Conservation (phyloP, 2,329 filamentous ascomycete species). For the Hortaea werneckii region DNA sequence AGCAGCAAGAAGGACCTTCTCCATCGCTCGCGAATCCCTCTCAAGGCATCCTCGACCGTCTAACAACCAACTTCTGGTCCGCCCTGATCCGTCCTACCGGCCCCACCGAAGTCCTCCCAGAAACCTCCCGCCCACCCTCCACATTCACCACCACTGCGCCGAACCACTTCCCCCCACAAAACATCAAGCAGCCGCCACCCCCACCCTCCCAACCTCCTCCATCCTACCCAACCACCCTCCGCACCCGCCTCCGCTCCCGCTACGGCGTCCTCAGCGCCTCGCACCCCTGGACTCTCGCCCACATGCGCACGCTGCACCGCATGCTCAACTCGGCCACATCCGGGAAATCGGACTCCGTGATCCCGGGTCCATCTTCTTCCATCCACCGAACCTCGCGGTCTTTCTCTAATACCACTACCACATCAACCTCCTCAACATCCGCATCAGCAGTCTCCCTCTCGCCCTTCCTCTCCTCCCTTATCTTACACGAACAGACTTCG, state of each 20-base stretch:
- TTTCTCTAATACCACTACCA: not conserved
- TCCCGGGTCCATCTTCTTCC: slow-evolving; percentile 12
- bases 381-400: not conserved
- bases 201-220: slow-evolving; percentile 1
- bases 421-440: not conserved
- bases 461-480: not conserved
- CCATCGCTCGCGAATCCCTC: not conserved
- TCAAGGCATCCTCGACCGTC: slow-evolving; percentile 13
- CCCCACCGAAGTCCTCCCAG: slow-evolving; percentile 10
- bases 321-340: slow-evolving; percentile 24
- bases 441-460: not conserved
- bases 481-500: not conserved
- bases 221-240: slow-evolving; percentile 11
- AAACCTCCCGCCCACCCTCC: slow-evolving; percentile 3
- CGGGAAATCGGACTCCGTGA: slow-evolving; percentile 17
- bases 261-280: slow-evolving; percentile 23
- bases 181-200: no score
- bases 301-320: slow-evolving; percentile 28
- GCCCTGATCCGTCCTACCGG: slow-evolving; percentile 15
- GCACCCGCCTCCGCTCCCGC: slow-evolving; percentile 20
- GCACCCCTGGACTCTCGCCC: slow-evolving; percentile 26
- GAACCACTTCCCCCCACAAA: no score
- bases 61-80: slow-evolving; percentile 21
- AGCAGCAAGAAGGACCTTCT: no score
- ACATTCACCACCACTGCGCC: not conserved